These are phyloP conservation scores for Torulaspora delbrueckii DNA, from an alignment of 805 yeast species.

Conservation along the genomic window DNA sequence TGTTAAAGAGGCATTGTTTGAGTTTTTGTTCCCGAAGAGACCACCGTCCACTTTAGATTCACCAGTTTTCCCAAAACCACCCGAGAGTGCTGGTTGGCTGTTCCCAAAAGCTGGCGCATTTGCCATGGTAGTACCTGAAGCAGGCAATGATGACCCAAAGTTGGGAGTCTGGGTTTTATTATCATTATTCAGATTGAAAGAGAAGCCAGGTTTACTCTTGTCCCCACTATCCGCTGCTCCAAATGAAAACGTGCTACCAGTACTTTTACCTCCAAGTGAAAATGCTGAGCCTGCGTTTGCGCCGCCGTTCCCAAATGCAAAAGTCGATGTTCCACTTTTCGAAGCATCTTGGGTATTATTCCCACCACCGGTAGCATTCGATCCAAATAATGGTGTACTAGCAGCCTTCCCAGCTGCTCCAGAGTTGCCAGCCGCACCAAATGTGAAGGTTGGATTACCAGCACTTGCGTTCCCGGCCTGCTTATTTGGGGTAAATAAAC, in stretches of 20 bases:
- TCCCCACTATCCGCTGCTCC: constrained; percentile 13
- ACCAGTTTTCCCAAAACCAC: constrained; percentile 1
- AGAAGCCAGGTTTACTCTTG: neutral
- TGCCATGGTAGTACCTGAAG: neutral
- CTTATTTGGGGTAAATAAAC: constrained; percentile 22
- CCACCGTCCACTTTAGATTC: neutral
- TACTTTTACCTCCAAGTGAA: neutral
- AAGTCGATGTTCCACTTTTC: constrained; percentile 2
- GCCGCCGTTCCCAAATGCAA: constrained; percentile 7
- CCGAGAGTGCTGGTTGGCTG: neutral
- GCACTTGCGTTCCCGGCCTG: constrained; percentile 51
- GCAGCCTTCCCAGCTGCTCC: constrained; percentile 3
- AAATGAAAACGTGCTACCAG: constrained; percentile 11
- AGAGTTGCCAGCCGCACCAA: constrained; percentile 16
- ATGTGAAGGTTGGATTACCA: constrained; percentile 37
- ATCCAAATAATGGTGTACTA: constrained; percentile 5
- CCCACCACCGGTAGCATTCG: neutral
- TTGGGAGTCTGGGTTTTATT: neutral
- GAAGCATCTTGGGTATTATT: neutral
- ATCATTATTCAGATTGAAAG: constrained; percentile 3
- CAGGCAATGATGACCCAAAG: neutral
- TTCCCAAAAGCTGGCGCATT: constrained; percentile 3
- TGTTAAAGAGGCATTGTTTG: neutral
- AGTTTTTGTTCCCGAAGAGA: neutral
- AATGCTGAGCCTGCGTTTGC: constrained; percentile 3